Percentiles rank a stretch among this genome's conserved stretches.
phyloP scores from a whole-genome alignment of 371 early-diverging fungal species.

The Mortierella sp. region DNA sequence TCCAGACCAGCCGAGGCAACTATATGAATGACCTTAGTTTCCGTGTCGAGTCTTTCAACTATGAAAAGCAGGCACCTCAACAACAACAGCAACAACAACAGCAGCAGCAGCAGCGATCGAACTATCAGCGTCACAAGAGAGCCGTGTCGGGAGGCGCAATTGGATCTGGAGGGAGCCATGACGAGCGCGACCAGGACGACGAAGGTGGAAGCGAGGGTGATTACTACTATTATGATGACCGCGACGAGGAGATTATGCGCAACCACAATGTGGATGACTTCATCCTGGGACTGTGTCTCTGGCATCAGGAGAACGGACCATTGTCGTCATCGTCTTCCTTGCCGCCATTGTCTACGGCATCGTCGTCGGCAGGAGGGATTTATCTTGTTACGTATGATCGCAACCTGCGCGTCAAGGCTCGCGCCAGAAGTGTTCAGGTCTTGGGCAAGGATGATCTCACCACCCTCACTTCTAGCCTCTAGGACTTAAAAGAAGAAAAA shows the following conservation, averaged over 20 bases:
- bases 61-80: conserved; percentile 44
- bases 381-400: conserved; percentile 77
- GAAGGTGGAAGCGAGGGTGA: conserved; percentile 23
- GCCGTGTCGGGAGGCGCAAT: conserved; percentile 11
- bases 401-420: conserved; percentile 77
- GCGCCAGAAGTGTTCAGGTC: conserved; percentile 74
- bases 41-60: conserved; percentile 75
- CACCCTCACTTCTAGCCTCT: neutral
- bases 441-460: conserved; percentile 56
- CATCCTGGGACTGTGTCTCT: conserved; percentile 73
- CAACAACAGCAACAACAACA: conserved; percentile 19
- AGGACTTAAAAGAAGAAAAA: too few species aligned
- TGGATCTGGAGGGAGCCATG: conserved; percentile 13
- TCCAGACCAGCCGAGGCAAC: conserved; percentile 79
- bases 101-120: conserved; percentile 10
- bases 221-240: conserved; percentile 20
- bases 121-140: conserved; percentile 17
- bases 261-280: conserved; percentile 79
- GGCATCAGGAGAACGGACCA: conserved; percentile 43
- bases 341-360: conserved; percentile 5
- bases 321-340: neutral
- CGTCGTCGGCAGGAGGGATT: conserved; percentile 31
- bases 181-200: conserved; percentile 35
- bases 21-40: conserved; percentile 74
- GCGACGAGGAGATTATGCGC: conserved; percentile 65